Base-by-base conservation (phyloP, 1,139 yeast species). In the Magnusiomyces paraingens region DNA sequence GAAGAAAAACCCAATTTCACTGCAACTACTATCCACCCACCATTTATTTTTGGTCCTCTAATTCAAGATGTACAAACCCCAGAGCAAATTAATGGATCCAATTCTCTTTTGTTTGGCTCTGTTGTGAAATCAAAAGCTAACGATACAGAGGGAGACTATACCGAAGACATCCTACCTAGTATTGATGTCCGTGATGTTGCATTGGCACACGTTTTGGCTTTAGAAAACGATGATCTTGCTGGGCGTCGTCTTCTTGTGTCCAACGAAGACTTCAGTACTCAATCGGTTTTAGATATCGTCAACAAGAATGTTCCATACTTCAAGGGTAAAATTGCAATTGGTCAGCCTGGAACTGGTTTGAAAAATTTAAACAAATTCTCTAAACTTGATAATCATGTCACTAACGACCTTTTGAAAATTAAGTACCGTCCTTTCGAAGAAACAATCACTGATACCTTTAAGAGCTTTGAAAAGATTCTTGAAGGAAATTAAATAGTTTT, bases 111-210 rank as follows among this genome's bases (percentile, higher is more conserved):
- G 20, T 51, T 60, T 40, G 57, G 61, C 50, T 50, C 59, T 36
- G 51, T 46, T 29, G n/a, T 35, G 15, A 35, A 35, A 11, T 17
- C 41, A 11, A 14, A 11, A 14, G 41, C 49, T 6, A 17, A 35
- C 14, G 49, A 36, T 21, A 55, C 47, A 49, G 51, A 17, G 47
- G 57, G n/a, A 17, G 44, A 17, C 10, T 55, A 55, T 42, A 36
- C 54, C 17, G 45, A 48, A 5, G 21, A 6, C 3, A 32, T 55
- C 46, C 36, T 32, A 52, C 50, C 61, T 36, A 66, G 64, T 63
- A 70, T 75, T 44, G 83, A 80, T 61, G 84, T 80, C 1, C 70
- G 83, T 52, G 82, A 80, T 60, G 76, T 77, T 10, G 82, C 83
- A 3, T 64, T 62, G 55, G 81, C 81, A 12, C 84, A 80, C 62